phyloP scores from a whole-genome alignment of 371 early-diverging fungal species.

The Mortierella sp. region DNA sequence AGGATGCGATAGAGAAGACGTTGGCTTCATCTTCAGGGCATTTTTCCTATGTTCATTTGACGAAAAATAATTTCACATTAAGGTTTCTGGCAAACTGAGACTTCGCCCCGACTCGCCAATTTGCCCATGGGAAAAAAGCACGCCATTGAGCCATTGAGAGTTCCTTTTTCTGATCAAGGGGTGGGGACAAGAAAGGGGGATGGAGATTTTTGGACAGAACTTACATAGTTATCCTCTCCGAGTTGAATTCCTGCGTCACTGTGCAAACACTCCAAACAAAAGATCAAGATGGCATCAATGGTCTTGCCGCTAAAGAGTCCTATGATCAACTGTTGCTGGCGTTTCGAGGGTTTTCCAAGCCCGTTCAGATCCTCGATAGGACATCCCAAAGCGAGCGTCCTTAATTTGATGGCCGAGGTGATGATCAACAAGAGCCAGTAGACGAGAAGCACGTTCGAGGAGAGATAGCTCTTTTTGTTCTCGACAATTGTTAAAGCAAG shows the following conservation, averaged over 20 bases:
- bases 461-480: conserved; percentile 74
- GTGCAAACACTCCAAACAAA: conserved; percentile 41
- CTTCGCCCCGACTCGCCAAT: not conserved
- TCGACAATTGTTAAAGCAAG: conserved; percentile 72
- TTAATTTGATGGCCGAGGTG: conserved; percentile 65
- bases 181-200: not conserved
- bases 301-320: conserved; percentile 14
- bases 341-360: conserved; percentile 36
- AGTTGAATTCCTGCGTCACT: conserved; percentile 44
- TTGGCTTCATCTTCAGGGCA: conserved; percentile 88
- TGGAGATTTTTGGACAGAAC: not conserved
- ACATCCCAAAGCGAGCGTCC: conserved; percentile 67
- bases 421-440: conserved; percentile 79
- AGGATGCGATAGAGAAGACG: conserved; percentile 86
- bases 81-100: not conserved
- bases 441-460: conserved; percentile 80
- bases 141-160: not conserved
- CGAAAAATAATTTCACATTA: not conserved
- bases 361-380: conserved; percentile 68
- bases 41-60: conserved; percentile 23
- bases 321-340: conserved; percentile 18
- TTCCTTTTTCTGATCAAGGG: not conserved
- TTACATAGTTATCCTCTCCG: conserved; percentile 31
- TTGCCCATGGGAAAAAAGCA: no score
- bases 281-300: conserved; percentile 16